These are phyloP conservation scores for Globisporangium alternatum DNA, from an alignment of 352 stramenopile genomes.

Conservation along the genomic window DNA sequence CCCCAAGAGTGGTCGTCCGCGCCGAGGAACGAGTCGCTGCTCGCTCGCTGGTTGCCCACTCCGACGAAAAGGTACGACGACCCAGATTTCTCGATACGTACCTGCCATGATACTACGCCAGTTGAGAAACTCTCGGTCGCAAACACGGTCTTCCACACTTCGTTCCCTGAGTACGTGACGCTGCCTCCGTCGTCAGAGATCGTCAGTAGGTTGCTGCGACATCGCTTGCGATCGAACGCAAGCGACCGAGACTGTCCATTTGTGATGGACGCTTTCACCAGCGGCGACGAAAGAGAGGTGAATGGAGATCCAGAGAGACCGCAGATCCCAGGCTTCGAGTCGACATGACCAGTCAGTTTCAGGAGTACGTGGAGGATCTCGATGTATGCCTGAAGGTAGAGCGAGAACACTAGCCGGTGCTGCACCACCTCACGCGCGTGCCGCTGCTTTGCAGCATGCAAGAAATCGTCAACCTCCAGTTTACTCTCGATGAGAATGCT, in stretches of 20 bases:
- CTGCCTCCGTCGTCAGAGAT: conserved; percentile 67
- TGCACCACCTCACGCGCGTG: conserved; percentile 58
- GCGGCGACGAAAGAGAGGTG: conserved; percentile 3
- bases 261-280: background rate
- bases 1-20: conserved; percentile 97
- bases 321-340: background rate
- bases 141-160: conserved; percentile 89
- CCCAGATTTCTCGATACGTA: conserved; percentile 94
- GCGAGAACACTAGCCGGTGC: conserved; percentile 57
- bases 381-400: conserved; percentile 70
- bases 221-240: conserved; percentile 67
- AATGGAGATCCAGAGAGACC: conserved; percentile 9
- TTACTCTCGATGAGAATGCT: conserved; percentile 19
- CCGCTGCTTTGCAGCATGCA: conserved; percentile 44
- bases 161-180: conserved; percentile 73
- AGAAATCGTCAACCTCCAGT: conserved; percentile 31
- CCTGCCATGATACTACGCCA: conserved; percentile 78
- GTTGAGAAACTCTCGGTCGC: conserved; percentile 62
- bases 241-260: background rate
- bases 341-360: background rate
- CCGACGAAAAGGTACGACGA: conserved; percentile 97
- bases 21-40: conserved; percentile 95
- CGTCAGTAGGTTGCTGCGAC: conserved; percentile 50
- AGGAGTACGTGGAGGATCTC: conserved; percentile 45
- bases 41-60: conserved; percentile 89